Evolutionary conservation across 495 filamentous ascomycete genomes (phyloP).

Genomic region (Penicillium maclennaniae): DNA sequence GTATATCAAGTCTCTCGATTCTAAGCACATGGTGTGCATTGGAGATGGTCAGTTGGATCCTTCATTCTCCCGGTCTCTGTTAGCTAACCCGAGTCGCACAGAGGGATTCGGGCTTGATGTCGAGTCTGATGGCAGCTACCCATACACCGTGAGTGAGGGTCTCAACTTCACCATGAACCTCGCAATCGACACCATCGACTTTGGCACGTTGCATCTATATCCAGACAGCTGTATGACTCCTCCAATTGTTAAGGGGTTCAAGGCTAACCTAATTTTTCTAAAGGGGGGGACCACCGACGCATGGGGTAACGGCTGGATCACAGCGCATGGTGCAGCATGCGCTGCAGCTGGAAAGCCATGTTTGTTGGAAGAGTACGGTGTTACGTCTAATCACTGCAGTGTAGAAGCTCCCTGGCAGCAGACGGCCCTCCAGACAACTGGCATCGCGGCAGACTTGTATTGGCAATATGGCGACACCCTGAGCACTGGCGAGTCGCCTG

Average conservation of each 20-base stretch:
- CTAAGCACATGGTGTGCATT: slow-evolving; percentile 62
- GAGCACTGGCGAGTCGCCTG: slow-evolving; percentile 51
- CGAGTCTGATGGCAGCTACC: slow-evolving; percentile 51
- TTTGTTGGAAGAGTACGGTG: slow-evolving; percentile 66
- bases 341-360: slow-evolving; percentile 59
- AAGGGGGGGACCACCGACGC: slow-evolving; percentile 39
- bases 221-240: slow-evolving; percentile 49
- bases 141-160: slow-evolving; percentile 57
- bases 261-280: neutral
- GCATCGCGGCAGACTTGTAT: slow-evolving; percentile 54
- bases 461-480: slow-evolving; percentile 63
- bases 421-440: slow-evolving; percentile 46
- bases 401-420: slow-evolving; percentile 57
- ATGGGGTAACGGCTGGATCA: slow-evolving; percentile 58
- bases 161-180: slow-evolving; percentile 62
- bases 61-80: too few species aligned
- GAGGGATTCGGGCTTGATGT: slow-evolving; percentile 40
- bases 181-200: slow-evolving; percentile 56
- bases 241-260: neutral
- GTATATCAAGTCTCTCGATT: slow-evolving; percentile 63
- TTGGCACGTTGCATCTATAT: slow-evolving; percentile 65
- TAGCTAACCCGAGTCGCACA: neutral
- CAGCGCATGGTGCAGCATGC: slow-evolving; percentile 55
- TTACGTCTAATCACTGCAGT: slow-evolving; percentile 38
- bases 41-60: slow-evolving; percentile 44